phyloP scores from a whole-genome alignment of 78 protist genomes.

The Polysphondylium violaceum region DNA sequence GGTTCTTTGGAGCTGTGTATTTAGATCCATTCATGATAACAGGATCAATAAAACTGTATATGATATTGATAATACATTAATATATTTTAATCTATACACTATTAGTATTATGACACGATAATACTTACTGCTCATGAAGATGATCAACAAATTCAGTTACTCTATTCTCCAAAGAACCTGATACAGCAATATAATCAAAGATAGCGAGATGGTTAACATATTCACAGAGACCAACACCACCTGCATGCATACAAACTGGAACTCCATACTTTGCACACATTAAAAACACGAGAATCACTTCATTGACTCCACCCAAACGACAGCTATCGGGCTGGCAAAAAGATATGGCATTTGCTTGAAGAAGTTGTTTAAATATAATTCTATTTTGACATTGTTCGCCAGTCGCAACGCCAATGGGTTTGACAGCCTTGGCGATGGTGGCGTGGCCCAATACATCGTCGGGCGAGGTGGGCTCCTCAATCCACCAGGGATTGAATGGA shows the following conservation, averaged over 20 bases:
- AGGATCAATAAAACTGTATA: not conserved
- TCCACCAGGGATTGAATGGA: conserved; percentile 35
- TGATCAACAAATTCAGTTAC: conserved; percentile 55
- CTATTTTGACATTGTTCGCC: conserved; percentile 74
- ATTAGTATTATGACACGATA: not conserved
- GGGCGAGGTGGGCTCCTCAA: conserved; percentile 81
- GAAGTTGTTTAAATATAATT: conserved; percentile 69
- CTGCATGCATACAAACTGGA: conserved; percentile 84
- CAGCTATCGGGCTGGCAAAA: conserved; percentile 71
- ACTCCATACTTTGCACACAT: conserved; percentile 43
- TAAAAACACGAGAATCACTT: conserved; percentile 44
- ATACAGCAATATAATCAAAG: conserved; percentile 27
- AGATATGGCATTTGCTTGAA: conserved; percentile 27
- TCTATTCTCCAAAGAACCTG: conserved; percentile 23
- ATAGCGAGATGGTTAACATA: conserved; percentile 52
- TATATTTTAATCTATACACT: not conserved
- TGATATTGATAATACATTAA: no score
- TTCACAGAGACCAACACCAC: conserved; percentile 84
- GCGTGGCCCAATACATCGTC: conserved; percentile 80
- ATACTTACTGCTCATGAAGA: conserved; percentile 56
- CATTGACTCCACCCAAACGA: conserved; percentile 69
- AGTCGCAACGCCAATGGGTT: conserved; percentile 48
- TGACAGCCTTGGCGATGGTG: conserved; percentile 18
- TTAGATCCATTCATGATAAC: not conserved
- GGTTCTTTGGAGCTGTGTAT: conserved; percentile 11